Evolutionary conservation across 2,329 filamentous ascomycete genomes (phyloP), one percentile per base, ranked within the genome.

Genomic region (Remersonia thermophila): DNA sequence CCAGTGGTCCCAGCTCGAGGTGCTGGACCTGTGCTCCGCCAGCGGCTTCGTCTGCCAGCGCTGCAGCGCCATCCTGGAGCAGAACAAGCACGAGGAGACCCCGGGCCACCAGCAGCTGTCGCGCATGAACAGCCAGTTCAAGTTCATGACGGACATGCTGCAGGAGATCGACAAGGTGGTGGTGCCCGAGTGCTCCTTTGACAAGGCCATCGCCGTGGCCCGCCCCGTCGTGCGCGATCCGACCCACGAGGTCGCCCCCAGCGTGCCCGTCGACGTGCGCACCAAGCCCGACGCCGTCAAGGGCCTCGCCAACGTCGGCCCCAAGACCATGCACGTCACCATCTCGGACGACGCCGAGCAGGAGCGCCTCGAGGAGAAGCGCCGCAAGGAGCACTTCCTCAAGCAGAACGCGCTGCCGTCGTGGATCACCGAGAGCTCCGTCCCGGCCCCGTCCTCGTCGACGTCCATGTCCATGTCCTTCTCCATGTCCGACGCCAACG

Each of bases 1-100:
- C 1, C 82, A 93, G 55, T 98, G 83, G 73, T 93, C 87, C 3
- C 74, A 81, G 45, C 76, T 96, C 58, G 87, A 96, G 47, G 87
- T 93, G 1, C 63, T 96, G 35, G 85, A 93, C 59, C 77, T 73
- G 40, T 67, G 77, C 28, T 77, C 81, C 34, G 66, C 69, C 1
- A 58, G 66, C 32, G 83, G 86, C 1, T 96, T 96, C 55, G 61
- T 81, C 32, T 98, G 91, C 58, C 80, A 87, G 52, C 75, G 78
- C 34, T 98, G 91, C 60, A 67, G 70, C 14, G 66, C 64, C 36
- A 59, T 73, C 2, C 66, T 93, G 16, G 67, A 72, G 1, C 74
- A 75, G 36, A 75, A 81, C 44, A 69, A 75, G 27, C 74, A 83
- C 41, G 74, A 77, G 27, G 71, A 77, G 38, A 72, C 77, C 9